A percentile compares a stretch with the other conserved stretches of the same genome.
Evolutionary conservation across 306 rosid genomes (phyloP).

Genomic region (Sphenostylis stenocarpa): DNA sequence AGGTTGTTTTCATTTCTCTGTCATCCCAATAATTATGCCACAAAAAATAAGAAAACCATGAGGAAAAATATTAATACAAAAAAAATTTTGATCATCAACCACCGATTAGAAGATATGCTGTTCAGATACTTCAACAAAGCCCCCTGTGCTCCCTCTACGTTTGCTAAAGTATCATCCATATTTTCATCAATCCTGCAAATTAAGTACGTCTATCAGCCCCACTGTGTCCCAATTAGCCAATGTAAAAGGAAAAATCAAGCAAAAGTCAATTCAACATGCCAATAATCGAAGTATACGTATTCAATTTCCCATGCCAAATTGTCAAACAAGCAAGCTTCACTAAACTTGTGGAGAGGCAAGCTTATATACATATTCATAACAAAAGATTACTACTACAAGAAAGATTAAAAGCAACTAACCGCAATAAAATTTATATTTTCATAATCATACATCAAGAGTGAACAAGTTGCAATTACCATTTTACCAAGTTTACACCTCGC

Average conservation of each 20-base stretch:
- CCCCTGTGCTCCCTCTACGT: conserved; percentile 96
- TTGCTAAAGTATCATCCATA: conserved; percentile 93
- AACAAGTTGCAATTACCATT: not conserved
- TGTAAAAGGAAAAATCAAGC: not conserved
- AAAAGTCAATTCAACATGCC: not conserved
- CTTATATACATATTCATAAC: not conserved
- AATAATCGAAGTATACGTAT: not conserved
- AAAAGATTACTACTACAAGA: not conserved
- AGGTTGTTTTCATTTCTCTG: conserved; percentile 34
- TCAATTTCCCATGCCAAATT: conserved; percentile 11
- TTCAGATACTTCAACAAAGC: conserved; percentile 86
- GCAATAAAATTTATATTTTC: not conserved
- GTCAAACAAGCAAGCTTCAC: not conserved
- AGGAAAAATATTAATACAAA: conserved; percentile 92
- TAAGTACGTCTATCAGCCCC: conserved; percentile 7
- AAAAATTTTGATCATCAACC: conserved; percentile 99
- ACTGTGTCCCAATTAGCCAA: conserved; percentile 8
- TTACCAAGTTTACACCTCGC: not conserved
- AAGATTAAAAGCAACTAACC: not conserved
- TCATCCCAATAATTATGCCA: conserved; percentile 62
- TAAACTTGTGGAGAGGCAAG: not conserved
- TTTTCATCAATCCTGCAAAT: conserved; percentile 89
- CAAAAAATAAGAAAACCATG: conserved; percentile 95
- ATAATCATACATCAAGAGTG: not conserved
- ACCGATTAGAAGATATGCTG: conserved; percentile 95